A percentile compares a stretch with the other conserved stretches of the same genome.
Evolutionary conservation across 2,329 filamentous ascomycete genomes (phyloP).

Genomic region (Plenodomus lindquistii): DNA sequence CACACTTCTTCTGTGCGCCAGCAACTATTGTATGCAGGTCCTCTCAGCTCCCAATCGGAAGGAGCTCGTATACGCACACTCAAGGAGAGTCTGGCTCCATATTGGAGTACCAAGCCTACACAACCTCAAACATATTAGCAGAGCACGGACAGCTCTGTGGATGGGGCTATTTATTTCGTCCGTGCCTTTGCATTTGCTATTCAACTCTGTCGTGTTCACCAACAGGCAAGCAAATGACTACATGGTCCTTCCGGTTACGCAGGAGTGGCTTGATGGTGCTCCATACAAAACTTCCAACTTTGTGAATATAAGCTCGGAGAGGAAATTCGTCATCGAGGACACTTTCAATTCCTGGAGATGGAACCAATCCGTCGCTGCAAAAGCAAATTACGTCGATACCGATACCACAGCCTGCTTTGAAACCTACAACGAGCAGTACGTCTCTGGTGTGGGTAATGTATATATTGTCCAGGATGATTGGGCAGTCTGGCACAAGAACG

Average conservation of each 20-base stretch:
- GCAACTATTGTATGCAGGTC: constrained; percentile 36
- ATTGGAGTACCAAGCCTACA: constrained; percentile 46
- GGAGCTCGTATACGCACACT: constrained; percentile 28
- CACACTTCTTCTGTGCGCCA: constrained; percentile 26
- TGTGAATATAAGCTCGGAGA: not conserved
- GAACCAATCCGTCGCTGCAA: not conserved
- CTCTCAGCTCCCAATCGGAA: constrained; percentile 23
- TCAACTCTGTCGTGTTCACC: constrained; percentile 22
- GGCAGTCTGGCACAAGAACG: constrained; percentile 7
- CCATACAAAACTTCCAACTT: constrained; percentile 12
- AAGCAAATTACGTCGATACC: constrained; percentile 3
- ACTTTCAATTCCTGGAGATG: not conserved
- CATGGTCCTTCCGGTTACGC: constrained; percentile 8
- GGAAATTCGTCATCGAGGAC: not conserved
- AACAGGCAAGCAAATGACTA: constrained; percentile 21
- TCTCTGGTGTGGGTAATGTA: constrained; percentile 13
- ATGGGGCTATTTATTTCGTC: constrained; percentile 8
- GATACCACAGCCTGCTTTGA: constrained; percentile 11
- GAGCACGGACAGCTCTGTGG: constrained; percentile 8
- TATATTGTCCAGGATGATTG: constrained; percentile 13
- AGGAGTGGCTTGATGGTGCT: constrained; percentile 13
- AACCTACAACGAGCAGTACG: constrained; percentile 12
- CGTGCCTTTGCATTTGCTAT: constrained; percentile 20
- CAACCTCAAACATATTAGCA: constrained; percentile 4
- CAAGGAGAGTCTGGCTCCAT: constrained; percentile 44